Conservation (phyloP, 495 filamentous ascomycete genomes). For the Entonaema liquescens region DNA sequence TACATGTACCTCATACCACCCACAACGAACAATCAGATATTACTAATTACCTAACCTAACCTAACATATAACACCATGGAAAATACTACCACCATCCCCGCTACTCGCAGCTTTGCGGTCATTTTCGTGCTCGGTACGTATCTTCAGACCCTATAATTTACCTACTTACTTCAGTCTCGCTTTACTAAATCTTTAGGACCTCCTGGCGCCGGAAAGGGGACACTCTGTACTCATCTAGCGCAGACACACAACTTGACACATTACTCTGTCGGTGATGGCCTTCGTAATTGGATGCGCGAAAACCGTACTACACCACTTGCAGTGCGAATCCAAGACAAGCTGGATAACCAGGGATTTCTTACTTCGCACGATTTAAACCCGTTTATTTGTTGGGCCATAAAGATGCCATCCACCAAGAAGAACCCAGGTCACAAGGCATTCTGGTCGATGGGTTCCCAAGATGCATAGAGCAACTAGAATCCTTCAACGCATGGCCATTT, state of each 20-base stretch:
- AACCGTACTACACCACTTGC: background rate
- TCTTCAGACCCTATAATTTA: background rate
- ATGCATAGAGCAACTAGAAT: background rate
- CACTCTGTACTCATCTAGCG: background rate
- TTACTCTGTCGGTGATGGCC: background rate
- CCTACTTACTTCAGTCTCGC: background rate
- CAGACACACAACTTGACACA: background rate
- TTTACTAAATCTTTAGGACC: background rate
- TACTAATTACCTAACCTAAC: background rate
- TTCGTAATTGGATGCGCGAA: background rate
- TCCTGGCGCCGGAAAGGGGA: background rate
- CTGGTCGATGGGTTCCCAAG: background rate
- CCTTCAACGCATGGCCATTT: background rate
- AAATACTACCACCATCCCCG: background rate
- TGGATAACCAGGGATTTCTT: background rate
- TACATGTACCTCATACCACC: too few relatives aligned
- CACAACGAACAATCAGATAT: too few relatives aligned
- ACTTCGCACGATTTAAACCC: background rate
- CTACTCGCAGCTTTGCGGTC: background rate
- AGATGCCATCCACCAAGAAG: background rate
- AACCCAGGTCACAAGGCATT: background rate
- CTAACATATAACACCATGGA: background rate
- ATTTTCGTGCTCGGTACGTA: background rate
- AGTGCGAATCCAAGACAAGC: background rate
- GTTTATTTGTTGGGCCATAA: background rate